Conservation (phyloP, 768 basidiomycete genomes). For the Boletus subparvulus region DNA sequence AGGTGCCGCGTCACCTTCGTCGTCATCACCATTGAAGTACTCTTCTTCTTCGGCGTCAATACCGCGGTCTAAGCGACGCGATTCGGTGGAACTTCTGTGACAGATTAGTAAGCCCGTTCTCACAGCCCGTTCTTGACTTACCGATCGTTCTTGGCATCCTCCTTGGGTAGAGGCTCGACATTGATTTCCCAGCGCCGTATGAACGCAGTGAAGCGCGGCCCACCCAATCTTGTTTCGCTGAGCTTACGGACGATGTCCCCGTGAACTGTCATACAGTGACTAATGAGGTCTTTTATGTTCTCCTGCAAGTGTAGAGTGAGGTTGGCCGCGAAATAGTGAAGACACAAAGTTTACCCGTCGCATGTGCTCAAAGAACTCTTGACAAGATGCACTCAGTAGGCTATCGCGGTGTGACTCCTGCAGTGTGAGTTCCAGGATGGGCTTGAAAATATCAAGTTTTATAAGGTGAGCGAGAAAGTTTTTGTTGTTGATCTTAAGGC, state of each 20-base stretch:
- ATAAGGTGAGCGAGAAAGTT: slow-evolving; percentile 73
- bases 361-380: slow-evolving; percentile 93
- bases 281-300: slow-evolving; percentile 83
- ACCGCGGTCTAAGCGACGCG: slow-evolving; percentile 42
- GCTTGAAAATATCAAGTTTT: slow-evolving; percentile 81
- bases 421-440: slow-evolving; percentile 80
- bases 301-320: slow-evolving; percentile 50
- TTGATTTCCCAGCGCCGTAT: slow-evolving; percentile 90
- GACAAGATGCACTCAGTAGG: slow-evolving; percentile 89
- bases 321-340: background rate
- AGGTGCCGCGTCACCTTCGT: slow-evolving; percentile 55
- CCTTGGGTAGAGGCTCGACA: slow-evolving; percentile 68
- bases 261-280: slow-evolving; percentile 78
- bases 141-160: slow-evolving; percentile 51
- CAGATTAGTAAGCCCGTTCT: slow-evolving; percentile 9
- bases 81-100: slow-evolving; percentile 41
- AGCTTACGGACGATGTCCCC: slow-evolving; percentile 65
- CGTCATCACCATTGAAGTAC: slow-evolving; percentile 90
- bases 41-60: slow-evolving; percentile 84
- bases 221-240: slow-evolving; percentile 56
- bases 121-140: slow-evolving; percentile 31
- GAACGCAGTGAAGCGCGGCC: slow-evolving; percentile 68
- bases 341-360: slow-evolving; percentile 59
- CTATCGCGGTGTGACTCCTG: slow-evolving; percentile 87
- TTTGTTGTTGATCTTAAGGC: slow-evolving; percentile 78